Evolutionary conservation across 1,139 yeast genomes (phyloP), one percentile per base, ranked within the genome.

Genomic region (Debaryomyces sp.): DNA sequence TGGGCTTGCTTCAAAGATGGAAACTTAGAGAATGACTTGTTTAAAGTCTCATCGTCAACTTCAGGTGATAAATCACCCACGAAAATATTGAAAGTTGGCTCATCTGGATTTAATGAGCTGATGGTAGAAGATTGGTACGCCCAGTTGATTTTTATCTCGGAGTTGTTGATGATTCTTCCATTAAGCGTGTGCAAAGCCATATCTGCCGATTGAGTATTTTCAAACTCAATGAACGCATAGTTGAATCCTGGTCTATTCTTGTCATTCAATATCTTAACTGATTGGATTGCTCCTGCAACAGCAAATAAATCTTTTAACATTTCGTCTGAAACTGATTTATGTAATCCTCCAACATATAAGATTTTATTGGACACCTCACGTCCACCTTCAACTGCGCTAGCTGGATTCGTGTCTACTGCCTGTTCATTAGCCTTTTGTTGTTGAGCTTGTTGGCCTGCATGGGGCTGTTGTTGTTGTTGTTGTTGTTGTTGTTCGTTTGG

Each of bases 51-150:
- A 65, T 91, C 97, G 61, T 88, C 85, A 35, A 91, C 87, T 58
- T 91, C 96, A 9, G 87, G 78, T 32, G 90, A 84, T 59, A 91
- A 77, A 65, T 91, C 97, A 47, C 97, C 97, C 21, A 91, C 92
- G 66, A 90, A 91, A 44, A 91, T 71, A 61, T 88, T 89, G 67
- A 76, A 87, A 29, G 63, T 63, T 30, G 87, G 81, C 24, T 71
- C 78, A 36, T 79, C 81, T 34, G 76, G 79, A 55, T 74, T 81
- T 44, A 80, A 78, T 57, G 85, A 85, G 46, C 56, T 55, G 43
- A 69, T 66, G 37, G 75, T 69, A 12, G 77, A 68, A 35, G 91
- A 82, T 66, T 88, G 94, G 70, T 78, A 89, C 10, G 96, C 97
- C 87, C 91, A 87, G 58, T 89, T 87, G 61, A 90, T 81, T 54